A percentile compares a stretch with the other conserved stretches of the same genome.
Evolutionary conservation across 306 rosid species (phyloP).

Genomic region (Dalbergia oliveri): DNA sequence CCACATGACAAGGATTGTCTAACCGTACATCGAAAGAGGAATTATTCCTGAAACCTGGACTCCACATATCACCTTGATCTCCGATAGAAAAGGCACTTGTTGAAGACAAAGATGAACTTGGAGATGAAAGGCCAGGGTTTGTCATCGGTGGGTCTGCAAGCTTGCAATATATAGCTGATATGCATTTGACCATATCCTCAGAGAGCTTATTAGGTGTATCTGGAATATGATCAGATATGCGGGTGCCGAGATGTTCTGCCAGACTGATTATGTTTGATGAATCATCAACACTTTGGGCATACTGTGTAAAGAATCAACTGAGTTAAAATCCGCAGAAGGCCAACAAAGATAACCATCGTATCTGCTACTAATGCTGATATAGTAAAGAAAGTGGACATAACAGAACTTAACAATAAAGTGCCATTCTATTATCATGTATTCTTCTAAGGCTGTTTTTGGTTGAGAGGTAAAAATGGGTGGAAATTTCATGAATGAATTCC

Average conservation of each 20-base stretch:
- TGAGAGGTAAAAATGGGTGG: not conserved
- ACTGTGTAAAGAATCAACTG: slow-evolving; percentile 63
- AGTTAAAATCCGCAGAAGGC: slow-evolving; percentile 46
- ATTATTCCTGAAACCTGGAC: slow-evolving; percentile 73
- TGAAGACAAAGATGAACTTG: slow-evolving; percentile 80
- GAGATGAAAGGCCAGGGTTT: slow-evolving; percentile 78
- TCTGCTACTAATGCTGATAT: not conserved
- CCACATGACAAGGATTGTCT: slow-evolving; percentile 91
- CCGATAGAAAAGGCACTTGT: slow-evolving; percentile 70
- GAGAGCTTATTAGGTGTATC: slow-evolving; percentile 82
- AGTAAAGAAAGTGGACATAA: slow-evolving; percentile 16
- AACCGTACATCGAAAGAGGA: slow-evolving; percentile 70
- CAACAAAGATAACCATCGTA: slow-evolving; percentile 2
- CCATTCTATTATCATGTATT: slow-evolving; percentile 16
- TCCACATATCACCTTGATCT: slow-evolving; percentile 81
- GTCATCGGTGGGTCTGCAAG: slow-evolving; percentile 75
- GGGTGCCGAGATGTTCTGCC: slow-evolving; percentile 87
- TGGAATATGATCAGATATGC: slow-evolving; percentile 76
- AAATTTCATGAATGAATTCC: too few relatives aligned
- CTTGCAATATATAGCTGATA: slow-evolving; percentile 85
- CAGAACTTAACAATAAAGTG: slow-evolving; percentile 29
- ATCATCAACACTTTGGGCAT: slow-evolving; percentile 56
- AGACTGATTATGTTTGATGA: slow-evolving; percentile 79
- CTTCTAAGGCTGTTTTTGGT: not conserved
- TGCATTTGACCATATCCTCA: slow-evolving; percentile 93